Evolutionary conservation across 1,284 basidiomycete species (phyloP).

Genomic region (Malassezia sympodialis): DNA sequence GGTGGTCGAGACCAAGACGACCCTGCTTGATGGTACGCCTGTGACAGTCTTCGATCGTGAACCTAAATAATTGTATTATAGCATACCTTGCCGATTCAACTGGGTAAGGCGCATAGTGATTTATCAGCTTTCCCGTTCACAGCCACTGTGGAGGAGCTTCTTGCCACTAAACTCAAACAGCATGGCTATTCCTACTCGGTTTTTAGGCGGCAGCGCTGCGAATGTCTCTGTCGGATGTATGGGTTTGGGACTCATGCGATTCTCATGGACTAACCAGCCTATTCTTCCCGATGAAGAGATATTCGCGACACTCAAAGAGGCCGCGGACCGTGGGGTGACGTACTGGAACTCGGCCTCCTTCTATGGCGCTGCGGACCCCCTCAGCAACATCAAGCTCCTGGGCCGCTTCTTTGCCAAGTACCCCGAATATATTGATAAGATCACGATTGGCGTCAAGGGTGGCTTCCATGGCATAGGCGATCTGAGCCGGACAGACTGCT

Average conservation of each 20-base stretch:
- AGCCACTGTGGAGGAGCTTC: background rate
- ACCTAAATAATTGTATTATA: conserved; percentile 1
- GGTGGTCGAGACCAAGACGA: conserved; percentile 5
- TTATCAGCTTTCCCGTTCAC: background rate
- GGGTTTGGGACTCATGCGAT: conserved; percentile 32
- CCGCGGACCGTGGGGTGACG: conserved; percentile 55
- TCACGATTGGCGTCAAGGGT: conserved; percentile 55
- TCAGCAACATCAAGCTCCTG: conserved; percentile 51
- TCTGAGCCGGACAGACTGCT: conserved; percentile 12
- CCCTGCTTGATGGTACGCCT: conserved; percentile 55
- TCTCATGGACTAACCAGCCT: conserved; percentile 37
- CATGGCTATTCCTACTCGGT: conserved; percentile 3
- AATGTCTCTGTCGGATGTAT: conserved; percentile 25
- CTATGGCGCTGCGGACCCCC: conserved; percentile 49
- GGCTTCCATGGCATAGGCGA: conserved; percentile 37
- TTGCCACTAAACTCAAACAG: no score
- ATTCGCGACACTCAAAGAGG: conserved; percentile 57
- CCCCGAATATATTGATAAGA: conserved; percentile 55
- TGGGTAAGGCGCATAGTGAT: background rate
- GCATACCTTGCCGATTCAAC: background rate
- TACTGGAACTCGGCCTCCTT: conserved; percentile 52
- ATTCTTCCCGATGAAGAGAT: conserved; percentile 54
- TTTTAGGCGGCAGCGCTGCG: conserved; percentile 26
- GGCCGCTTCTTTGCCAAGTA: conserved; percentile 53
- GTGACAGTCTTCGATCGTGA: conserved; percentile 48